Evolutionary conservation across 108 stramenopile species (phyloP), one percentile per base, ranked within the genome.

Genomic region (Phaeodactylum tricornutum): DNA sequence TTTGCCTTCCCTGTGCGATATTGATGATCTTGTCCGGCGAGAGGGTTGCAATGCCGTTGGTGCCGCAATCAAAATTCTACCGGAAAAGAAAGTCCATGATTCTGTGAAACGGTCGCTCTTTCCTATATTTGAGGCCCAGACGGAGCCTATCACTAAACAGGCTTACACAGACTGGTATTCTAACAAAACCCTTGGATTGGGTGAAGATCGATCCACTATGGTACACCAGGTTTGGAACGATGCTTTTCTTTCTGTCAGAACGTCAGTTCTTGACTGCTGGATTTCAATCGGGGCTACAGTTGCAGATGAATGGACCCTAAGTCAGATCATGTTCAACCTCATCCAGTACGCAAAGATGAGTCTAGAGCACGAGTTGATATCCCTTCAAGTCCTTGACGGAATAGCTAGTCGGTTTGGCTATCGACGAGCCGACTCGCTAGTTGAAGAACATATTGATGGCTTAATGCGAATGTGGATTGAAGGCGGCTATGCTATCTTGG

Each of bases 211-310:
- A 19, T 21, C 11, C 2, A 20, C 9, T 22, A 32, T 42, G 12
- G 53, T 55, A 37, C 25, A 32, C 5, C 52, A 30, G 24, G 47
- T 40, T 22, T 59, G 57, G 26, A 16, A 44, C 31, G 42, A 79
- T 57, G 68, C 62, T 14, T 44, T 55, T 17, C 44, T 59, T 24
- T 67, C 68, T 8, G 55, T 75, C 49, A 71, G 79, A 42, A 62
- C 47, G n/a, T 63, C 66, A 43, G 59, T 70, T 16, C 57, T 81
- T 36, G 41, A 61, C 29, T 73, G 61, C 44, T 62, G 50, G 31
- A 64, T 69, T n/a, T 33, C 78, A 7, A 67, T 86, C 24, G 79
- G 77, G 47, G 72, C 68, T 5, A 48, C 65, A 27, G 47, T 62
- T 8, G 31, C 53, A 21, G 60, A 69, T 29, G 42, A 42, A 45